These are phyloP conservation scores for Emergomyces pasteurianus DNA, from an alignment of 2,329 filamentous ascomycete species.

Conservation along the genomic window DNA sequence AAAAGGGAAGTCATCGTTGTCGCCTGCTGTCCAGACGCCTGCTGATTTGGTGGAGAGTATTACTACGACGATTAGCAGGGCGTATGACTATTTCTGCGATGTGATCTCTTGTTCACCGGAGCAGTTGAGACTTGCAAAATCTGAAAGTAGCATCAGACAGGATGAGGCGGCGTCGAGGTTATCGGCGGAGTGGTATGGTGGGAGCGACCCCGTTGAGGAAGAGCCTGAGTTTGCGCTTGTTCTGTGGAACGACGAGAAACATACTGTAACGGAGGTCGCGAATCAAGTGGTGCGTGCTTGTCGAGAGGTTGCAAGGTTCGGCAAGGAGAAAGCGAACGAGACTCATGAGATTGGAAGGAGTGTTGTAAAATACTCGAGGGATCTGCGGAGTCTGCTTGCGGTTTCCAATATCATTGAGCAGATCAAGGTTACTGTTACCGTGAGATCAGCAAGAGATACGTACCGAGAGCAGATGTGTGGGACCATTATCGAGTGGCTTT, in stretches of 20 bases:
- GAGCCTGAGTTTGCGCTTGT: constrained; percentile 71
- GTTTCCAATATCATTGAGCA: constrained; percentile 84
- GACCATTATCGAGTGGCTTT: constrained; percentile 93
- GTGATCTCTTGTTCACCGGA: constrained; percentile 97
- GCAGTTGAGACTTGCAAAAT: constrained; percentile 77
- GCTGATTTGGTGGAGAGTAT: constrained; percentile 66
- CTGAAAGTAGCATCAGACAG: constrained; percentile 62
- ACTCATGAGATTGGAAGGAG: constrained; percentile 81
- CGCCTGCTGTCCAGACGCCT: constrained; percentile 63
- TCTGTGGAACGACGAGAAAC: constrained; percentile 98
- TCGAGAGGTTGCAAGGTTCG: constrained; percentile 56
- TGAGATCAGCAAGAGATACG: constrained; percentile 83
- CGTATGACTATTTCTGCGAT: constrained; percentile 91
- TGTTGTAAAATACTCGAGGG: constrained; percentile 62
- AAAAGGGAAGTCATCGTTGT: constrained; percentile 46
- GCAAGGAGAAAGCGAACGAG: constrained; percentile 66
- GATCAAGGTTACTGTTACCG: constrained; percentile 91
- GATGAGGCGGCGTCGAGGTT: constrained; percentile 75
- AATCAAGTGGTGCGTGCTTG: constrained; percentile 87
- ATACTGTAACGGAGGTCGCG: constrained; percentile 82
- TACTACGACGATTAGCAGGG: constrained; percentile 70
- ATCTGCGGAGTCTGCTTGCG: constrained; percentile 59
- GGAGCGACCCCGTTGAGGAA: constrained; percentile 48
- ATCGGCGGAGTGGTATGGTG: constrained; percentile 59
- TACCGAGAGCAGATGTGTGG: constrained; percentile 98